Conservation (phyloP, 2,329 filamentous ascomycete genomes). For the Fusarium nematophilum region DNA sequence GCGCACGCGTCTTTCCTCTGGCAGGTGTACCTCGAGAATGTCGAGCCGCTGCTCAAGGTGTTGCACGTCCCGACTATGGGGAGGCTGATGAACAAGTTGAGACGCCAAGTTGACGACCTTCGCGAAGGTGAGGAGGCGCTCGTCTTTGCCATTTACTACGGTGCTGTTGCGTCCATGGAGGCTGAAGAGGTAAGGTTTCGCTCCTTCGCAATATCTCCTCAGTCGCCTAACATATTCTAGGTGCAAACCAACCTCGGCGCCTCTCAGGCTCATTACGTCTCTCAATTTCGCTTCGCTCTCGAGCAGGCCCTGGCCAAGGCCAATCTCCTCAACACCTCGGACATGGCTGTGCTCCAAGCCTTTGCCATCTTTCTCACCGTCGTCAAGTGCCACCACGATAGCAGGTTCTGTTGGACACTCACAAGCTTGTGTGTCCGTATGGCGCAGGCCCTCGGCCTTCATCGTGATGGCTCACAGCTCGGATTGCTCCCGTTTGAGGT, state of each 20-base stretch:
- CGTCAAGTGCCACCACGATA: constrained; percentile 36
- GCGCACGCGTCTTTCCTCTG: constrained; percentile 27
- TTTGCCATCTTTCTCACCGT: constrained; percentile 35
- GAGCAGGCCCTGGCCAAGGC: constrained; percentile 35
- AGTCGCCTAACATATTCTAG: constrained; percentile 7
- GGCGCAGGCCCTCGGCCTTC: constrained; percentile 34
- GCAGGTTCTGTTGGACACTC: constrained; percentile 33
- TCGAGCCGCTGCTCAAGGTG: constrained; percentile 34
- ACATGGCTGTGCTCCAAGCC: constrained; percentile 33
- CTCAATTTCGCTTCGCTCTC: constrained; percentile 37
- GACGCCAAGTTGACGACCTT: constrained; percentile 27
- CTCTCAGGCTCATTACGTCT: constrained; percentile 26
- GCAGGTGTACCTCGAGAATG: constrained; percentile 36
- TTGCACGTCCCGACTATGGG: constrained; percentile 35
- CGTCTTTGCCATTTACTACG: constrained; percentile 35
- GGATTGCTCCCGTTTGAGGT: constrained; percentile 32
- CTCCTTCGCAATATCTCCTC: not conserved
- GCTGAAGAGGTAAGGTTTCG: constrained; percentile 17
- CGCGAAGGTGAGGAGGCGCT: constrained; percentile 31
- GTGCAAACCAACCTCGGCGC: constrained; percentile 30
- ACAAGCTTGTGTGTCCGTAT: constrained; percentile 33
- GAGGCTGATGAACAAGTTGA: constrained; percentile 30
- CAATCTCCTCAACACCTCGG: constrained; percentile 33
- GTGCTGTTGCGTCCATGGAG: constrained; percentile 27
- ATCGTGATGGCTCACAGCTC: constrained; percentile 32